Conservation (phyloP, 345 rosid genomes). For the Linum trigynum region DNA sequence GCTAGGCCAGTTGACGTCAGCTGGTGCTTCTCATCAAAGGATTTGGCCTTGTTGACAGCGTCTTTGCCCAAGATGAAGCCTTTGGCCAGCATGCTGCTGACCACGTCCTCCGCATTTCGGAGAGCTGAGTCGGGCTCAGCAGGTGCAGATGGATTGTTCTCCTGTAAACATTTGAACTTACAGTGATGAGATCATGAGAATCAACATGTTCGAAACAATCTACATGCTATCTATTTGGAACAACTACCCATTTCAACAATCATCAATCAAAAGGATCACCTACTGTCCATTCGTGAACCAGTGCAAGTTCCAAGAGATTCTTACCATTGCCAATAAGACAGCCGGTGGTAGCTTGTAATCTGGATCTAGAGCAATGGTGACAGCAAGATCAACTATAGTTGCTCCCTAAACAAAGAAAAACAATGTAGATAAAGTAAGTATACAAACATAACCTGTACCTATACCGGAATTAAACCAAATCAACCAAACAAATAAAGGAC, state of each 20-base stretch:
- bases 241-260: too few species aligned
- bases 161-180: slow-evolving; percentile 29
- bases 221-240: too few species aligned
- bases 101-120: slow-evolving; percentile 83
- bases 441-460: neutral
- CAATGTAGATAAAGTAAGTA: slow-evolving; percentile 3
- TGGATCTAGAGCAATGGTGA: slow-evolving; percentile 51
- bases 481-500: neutral
- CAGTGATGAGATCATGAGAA: neutral
- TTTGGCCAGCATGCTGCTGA: slow-evolving; percentile 85
- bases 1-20: slow-evolving; percentile 81
- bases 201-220: neutral
- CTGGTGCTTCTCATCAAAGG: slow-evolving; percentile 81
- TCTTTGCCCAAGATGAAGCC: slow-evolving; percentile 86
- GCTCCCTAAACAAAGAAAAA: slow-evolving; percentile 57
- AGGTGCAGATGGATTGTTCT: slow-evolving; percentile 35
- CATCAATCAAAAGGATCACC: too few species aligned
- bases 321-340: slow-evolving; percentile 53
- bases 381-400: slow-evolving; percentile 76
- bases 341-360: slow-evolving; percentile 77
- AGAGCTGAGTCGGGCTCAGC: slow-evolving; percentile 56
- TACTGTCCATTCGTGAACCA: too few species aligned
- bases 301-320: slow-evolving; percentile 6
- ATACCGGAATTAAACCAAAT: neutral
- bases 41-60: slow-evolving; percentile 78